Evolutionary conservation across 2,329 filamentous ascomycete species (phyloP).

Genomic region (Alternaria ventricosa): DNA sequence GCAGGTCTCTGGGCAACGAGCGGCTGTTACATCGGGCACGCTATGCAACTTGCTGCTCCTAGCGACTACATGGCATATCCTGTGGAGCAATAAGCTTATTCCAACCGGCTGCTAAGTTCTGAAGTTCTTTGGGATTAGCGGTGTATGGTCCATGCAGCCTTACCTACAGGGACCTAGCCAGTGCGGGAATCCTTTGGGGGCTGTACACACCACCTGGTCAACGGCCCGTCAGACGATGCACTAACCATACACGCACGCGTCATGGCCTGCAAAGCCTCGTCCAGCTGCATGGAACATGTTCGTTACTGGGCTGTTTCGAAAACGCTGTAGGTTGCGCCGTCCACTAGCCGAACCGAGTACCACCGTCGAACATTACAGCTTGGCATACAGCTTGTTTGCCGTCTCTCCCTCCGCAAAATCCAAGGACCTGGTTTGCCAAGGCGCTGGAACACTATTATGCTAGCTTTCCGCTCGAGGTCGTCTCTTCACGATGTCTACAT

Average conservation of each 20-base stretch:
- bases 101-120: conserved; percentile 17
- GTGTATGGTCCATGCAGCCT: conserved; percentile 37
- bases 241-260: conserved; percentile 24
- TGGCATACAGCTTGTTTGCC: conserved; percentile 8
- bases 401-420: conserved; percentile 8
- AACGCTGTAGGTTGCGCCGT: conserved; percentile 20
- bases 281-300: conserved; percentile 30
- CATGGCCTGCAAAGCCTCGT: conserved; percentile 31
- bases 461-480: conserved; percentile 14
- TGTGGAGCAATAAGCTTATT: conserved; percentile 41
- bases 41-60: conserved; percentile 1
- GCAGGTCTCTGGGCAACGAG: neutral
- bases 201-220: conserved; percentile 19
- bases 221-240: conserved; percentile 24
- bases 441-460: conserved; percentile 1
- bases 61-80: neutral
- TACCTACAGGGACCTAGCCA: conserved; percentile 28
- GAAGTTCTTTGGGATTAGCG: conserved; percentile 27
- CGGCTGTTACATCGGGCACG: neutral
- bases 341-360: conserved; percentile 21
- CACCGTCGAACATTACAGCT: conserved; percentile 8
- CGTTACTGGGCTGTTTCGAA: conserved; percentile 16
- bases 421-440: conserved; percentile 14
- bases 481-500: conserved; percentile 6
- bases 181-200: conserved; percentile 20